phyloP scores from a whole-genome alignment of 1,284 basidiomycete species.

The Heterobasidion irregulare region DNA sequence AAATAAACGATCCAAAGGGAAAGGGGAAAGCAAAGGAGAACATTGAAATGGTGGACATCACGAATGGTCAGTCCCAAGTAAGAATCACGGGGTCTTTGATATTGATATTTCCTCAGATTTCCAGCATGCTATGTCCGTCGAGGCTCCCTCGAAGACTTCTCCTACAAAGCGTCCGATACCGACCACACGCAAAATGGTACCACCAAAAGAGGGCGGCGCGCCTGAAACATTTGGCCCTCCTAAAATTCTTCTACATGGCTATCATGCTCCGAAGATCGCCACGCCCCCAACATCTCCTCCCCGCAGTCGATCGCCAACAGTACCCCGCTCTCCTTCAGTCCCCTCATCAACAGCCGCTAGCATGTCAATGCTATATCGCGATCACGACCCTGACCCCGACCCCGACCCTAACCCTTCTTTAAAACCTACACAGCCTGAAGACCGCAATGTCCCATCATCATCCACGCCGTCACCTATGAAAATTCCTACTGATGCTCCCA shows the following conservation, averaged over 20 bases:
- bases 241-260: neutral
- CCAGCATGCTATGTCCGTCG: neutral
- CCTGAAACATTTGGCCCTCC: neutral
- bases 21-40: slow-evolving; percentile 5
- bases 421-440: neutral
- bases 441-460: slow-evolving; percentile 44
- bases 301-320: neutral
- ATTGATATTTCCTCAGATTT: neutral
- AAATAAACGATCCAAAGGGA: slow-evolving; percentile 9
- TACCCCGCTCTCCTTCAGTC: neutral
- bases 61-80: slow-evolving; percentile 19
- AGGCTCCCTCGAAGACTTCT: too few relatives aligned
- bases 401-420: neutral
- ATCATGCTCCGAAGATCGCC: neutral
- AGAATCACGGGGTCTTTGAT: neutral
- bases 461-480: slow-evolving; percentile 37
- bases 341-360: neutral
- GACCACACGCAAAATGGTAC: too few relatives aligned
- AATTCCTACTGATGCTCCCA: slow-evolving; percentile 18
- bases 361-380: neutral
- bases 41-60: slow-evolving; percentile 25
- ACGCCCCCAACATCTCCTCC: neutral
- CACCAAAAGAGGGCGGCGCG: neutral
- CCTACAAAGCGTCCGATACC: too few relatives aligned
- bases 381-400: neutral